These are phyloP conservation scores for Sistotremastrum niveocremeum DNA, from an alignment of 768 basidiomycete species.

Conservation along the genomic window DNA sequence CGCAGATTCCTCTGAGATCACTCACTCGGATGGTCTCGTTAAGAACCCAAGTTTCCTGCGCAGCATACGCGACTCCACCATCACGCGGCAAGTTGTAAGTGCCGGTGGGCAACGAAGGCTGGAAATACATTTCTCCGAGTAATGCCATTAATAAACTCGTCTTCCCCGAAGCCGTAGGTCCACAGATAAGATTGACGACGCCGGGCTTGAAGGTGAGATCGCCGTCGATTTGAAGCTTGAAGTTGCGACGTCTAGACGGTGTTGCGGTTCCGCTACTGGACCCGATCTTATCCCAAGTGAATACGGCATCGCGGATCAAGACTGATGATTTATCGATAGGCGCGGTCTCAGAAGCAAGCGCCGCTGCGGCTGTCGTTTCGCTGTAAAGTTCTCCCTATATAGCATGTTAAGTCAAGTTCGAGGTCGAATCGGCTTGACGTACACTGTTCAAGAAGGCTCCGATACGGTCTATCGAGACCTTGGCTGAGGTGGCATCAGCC, in stretches of 20 bases:
- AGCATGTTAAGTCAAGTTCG: constrained; percentile 10
- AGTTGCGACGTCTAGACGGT: constrained; percentile 28
- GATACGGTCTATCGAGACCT: constrained; percentile 27
- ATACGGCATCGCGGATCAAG: constrained; percentile 32
- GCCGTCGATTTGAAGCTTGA: constrained; percentile 24
- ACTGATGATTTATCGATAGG: constrained; percentile 17
- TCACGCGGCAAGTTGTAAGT: constrained; percentile 26
- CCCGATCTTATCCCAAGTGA: constrained; percentile 44
- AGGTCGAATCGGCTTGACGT: neutral
- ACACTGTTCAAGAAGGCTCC: constrained; percentile 24
- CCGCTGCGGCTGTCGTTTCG: neutral
- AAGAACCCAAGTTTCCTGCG: constrained; percentile 28
- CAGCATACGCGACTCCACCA: constrained; percentile 26
- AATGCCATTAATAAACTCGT: constrained; percentile 11
- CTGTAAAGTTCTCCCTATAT: constrained; percentile 12
- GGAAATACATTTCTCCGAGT: constrained; percentile 7
- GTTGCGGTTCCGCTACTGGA: constrained; percentile 17
- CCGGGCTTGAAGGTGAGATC: constrained; percentile 9
- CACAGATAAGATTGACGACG: constrained; percentile 8
- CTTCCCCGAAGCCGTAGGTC: constrained; percentile 8
- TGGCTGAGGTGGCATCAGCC: constrained; percentile 11
- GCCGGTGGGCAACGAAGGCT: constrained; percentile 16
- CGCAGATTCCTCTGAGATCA: neutral
- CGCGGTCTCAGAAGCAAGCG: constrained; percentile 15
- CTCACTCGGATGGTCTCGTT: constrained; percentile 19